Evolutionary conservation across 495 filamentous ascomycete species (phyloP).

Genomic region (Xylaria palmicola): DNA sequence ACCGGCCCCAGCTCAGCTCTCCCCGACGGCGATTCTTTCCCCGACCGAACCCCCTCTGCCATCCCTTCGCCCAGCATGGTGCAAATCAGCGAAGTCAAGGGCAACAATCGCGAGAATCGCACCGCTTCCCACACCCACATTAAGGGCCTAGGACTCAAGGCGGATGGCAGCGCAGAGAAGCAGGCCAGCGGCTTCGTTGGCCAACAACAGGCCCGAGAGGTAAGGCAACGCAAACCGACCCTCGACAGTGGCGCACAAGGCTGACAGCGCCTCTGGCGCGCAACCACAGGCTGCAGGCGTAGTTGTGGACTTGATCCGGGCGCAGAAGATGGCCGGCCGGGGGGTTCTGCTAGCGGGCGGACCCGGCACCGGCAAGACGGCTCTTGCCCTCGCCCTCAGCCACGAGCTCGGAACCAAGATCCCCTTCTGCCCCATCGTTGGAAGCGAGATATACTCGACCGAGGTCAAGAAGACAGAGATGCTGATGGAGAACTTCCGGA

Average conservation of each 20-base stretch:
- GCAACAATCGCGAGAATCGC: conserved; percentile 90
- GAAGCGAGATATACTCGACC: conserved; percentile 93
- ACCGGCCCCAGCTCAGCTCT: background rate
- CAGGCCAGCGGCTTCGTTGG: conserved; percentile 82
- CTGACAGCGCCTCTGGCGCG: conserved; percentile 13
- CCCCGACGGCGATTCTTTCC: conserved; percentile 8
- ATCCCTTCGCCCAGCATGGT: conserved; percentile 61
- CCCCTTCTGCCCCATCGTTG: conserved; percentile 94
- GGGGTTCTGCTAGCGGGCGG: conserved; percentile 88
- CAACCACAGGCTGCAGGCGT: conserved; percentile 73
- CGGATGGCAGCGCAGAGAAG: conserved; percentile 78
- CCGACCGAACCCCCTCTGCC: background rate
- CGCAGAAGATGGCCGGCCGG: conserved; percentile 94
- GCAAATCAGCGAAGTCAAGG: conserved; percentile 93
- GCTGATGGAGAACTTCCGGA: conserved; percentile 96
- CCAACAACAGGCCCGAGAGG: conserved; percentile 84
- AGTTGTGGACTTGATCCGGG: conserved; percentile 88
- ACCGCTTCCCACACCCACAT: conserved; percentile 97
- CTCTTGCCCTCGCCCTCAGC: conserved; percentile 87
- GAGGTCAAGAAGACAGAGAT: conserved; percentile 99
- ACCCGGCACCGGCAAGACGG: conserved; percentile 95
- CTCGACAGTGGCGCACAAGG: background rate
- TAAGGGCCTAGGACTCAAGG: conserved; percentile 81
- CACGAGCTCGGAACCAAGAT: conserved; percentile 97
- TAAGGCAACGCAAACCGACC: conserved; percentile 27